A percentile compares a stretch with the other conserved stretches of the same genome.
phyloP scores from a whole-genome alignment of 345 rosid genomes.

The Aurinia saxatilis region DNA sequence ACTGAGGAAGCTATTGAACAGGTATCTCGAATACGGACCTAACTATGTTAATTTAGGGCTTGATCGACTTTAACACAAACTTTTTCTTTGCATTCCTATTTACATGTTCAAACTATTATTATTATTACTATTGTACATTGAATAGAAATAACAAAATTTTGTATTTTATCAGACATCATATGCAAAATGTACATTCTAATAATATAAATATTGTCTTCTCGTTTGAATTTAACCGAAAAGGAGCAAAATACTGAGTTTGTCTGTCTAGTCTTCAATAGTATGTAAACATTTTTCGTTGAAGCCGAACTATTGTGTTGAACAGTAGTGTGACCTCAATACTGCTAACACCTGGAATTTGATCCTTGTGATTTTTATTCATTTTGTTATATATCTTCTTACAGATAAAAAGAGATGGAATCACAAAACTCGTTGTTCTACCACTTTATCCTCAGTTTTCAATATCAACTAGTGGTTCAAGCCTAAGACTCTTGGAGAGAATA shows the following conservation, averaged over 20 bases:
- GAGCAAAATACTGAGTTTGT: neutral
- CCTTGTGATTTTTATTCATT: slow-evolving; percentile 5
- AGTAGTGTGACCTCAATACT: neutral
- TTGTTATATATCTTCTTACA: slow-evolving; percentile 16
- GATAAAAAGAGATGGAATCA: slow-evolving; percentile 86
- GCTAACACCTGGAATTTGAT: neutral
- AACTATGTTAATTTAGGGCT: neutral
- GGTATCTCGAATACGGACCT: slow-evolving; percentile 35
- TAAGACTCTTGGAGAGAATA: slow-evolving; percentile 87
- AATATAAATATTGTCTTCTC: too few species aligned
- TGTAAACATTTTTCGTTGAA: neutral
- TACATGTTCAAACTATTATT: neutral
- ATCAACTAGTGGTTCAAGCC: slow-evolving; percentile 99
- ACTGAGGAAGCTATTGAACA: slow-evolving; percentile 97
- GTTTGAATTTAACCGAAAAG: neutral
- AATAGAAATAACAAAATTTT: neutral
- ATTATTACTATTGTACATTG: neutral
- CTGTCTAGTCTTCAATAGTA: neutral
- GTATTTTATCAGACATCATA: neutral
- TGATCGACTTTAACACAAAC: neutral
- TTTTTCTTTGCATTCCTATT: neutral
- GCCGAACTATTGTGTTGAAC: neutral
- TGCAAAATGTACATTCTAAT: neutral
- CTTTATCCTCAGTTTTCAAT: slow-evolving; percentile 98
- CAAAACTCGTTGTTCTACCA: slow-evolving; percentile 96